Evolutionary conservation across 148 eudicot genomes (phyloP).

Genomic region (Diospyros kaki): DNA sequence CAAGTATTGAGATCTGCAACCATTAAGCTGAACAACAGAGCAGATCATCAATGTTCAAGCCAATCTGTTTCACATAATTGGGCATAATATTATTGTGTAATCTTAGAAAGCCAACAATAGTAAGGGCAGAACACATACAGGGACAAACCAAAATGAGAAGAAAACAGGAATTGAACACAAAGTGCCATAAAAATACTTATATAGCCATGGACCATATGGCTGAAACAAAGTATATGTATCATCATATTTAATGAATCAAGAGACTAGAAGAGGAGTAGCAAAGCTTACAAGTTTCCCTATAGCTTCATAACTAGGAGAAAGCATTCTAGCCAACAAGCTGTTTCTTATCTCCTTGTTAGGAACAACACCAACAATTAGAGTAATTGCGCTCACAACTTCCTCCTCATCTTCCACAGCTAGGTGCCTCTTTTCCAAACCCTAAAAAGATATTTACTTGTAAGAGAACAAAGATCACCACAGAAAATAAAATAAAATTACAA

Average conservation of each 20-base stretch:
- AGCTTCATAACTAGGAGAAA: constrained; percentile 71
- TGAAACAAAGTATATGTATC: neutral
- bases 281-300: constrained; percentile 80
- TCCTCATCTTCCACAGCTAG: constrained; percentile 82
- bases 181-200: no score
- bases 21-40: no score
- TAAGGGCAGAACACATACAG: neutral
- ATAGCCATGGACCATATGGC: neutral
- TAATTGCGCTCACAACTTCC: constrained; percentile 75
- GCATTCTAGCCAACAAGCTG: constrained; percentile 63
- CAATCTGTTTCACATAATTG: no score
- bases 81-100: no score
- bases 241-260: constrained; percentile 1
- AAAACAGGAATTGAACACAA: neutral
- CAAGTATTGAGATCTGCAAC: no score
- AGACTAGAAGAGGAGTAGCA: neutral
- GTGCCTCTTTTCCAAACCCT: constrained; percentile 71
- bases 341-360: constrained; percentile 68
- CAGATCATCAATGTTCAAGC: no score
- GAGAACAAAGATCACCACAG: neutral
- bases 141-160: constrained; percentile 5
- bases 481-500: neutral
- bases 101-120: neutral
- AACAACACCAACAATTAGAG: constrained; percentile 57
- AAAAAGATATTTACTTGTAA: constrained; percentile 13